These are phyloP conservation scores for Penicillium waksmanii DNA, from an alignment of 495 filamentous ascomycete genomes.

Conservation along the genomic window DNA sequence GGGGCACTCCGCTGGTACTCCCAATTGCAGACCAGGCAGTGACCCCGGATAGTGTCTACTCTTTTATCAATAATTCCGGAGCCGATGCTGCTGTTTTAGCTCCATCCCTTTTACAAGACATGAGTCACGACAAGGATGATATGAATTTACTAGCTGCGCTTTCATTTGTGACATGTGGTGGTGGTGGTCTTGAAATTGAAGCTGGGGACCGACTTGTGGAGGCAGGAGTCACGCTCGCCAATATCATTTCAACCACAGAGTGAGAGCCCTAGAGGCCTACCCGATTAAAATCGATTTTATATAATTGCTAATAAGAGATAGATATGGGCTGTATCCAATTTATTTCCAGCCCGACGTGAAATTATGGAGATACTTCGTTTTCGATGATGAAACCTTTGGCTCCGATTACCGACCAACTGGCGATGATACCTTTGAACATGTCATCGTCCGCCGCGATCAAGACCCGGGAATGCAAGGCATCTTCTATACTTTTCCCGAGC, in stretches of 20 bases:
- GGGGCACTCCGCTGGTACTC: constrained; percentile 6
- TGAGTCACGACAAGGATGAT: constrained; percentile 17
- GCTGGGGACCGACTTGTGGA: constrained; percentile 2
- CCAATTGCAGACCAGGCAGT: constrained; percentile 7
- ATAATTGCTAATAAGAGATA: constrained; percentile 2
- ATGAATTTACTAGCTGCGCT: constrained; percentile 23
- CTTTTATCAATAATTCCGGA: constrained; percentile 17
- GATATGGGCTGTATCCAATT: constrained; percentile 12
- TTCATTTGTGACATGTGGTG: constrained; percentile 24
- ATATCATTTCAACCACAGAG: constrained; percentile 6
- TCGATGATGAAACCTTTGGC: constrained; percentile 19
- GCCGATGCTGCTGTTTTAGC: constrained; percentile 18
- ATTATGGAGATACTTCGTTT: constrained; percentile 23
- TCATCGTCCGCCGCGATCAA: constrained; percentile 30
- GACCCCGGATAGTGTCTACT: constrained; percentile 8
- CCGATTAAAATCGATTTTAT: constrained; percentile 15
- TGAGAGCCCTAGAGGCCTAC: constrained; percentile 12
- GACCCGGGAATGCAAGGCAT: constrained; percentile 26
- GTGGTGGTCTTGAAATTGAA: constrained; percentile 16
- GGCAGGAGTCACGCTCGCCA: constrained; percentile 13
- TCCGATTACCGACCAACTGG: constrained; percentile 23
- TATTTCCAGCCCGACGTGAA: constrained; percentile 19
- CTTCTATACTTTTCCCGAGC: constrained; percentile 36
- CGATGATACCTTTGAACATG: constrained; percentile 45
- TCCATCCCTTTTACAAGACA: constrained; percentile 24